These are phyloP conservation scores for Fusarium sp. DNA, from an alignment of 2,329 filamentous ascomycete genomes.

Conservation along the genomic window DNA sequence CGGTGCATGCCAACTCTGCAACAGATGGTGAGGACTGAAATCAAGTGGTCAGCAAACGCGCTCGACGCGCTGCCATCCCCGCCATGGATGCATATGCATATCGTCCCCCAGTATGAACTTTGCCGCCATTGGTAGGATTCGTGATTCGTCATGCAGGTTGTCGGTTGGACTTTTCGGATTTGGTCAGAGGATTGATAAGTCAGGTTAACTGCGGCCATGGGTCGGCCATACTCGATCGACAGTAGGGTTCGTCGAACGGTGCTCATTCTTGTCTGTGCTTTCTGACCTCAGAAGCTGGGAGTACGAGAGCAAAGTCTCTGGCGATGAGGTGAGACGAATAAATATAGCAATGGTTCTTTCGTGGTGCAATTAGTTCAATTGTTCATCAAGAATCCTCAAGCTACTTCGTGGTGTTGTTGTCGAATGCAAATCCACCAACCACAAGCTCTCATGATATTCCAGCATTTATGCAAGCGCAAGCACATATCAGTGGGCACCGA, in stretches of 20 bases:
- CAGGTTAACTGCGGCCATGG: constrained; percentile 10
- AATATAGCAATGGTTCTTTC: background rate
- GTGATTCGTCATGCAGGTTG: constrained; percentile 25
- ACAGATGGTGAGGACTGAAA: constrained; percentile 17
- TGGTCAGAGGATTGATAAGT: constrained; percentile 9
- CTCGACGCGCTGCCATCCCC: constrained; percentile 33
- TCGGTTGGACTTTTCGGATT: constrained; percentile 15
- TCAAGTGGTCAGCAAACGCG: constrained; percentile 37
- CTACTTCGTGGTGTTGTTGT: background rate
- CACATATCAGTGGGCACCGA: background rate
- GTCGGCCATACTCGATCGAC: constrained; percentile 35
- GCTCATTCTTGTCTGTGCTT: constrained; percentile 20
- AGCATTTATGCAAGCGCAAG: background rate
- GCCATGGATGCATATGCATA: constrained; percentile 32
- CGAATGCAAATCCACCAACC: background rate
- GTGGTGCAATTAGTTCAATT: background rate
- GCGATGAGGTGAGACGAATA: background rate
- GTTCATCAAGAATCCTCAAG: background rate
- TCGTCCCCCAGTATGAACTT: constrained; percentile 3
- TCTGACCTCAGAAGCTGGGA: background rate
- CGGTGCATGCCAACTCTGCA: constrained; percentile 35
- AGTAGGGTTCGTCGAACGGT: constrained; percentile 29
- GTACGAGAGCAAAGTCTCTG: background rate
- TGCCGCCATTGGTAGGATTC: constrained; percentile 31
- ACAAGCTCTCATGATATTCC: background rate